phyloP scores from a whole-genome alignment of 1,139 yeast genomes.

The Debaryomycetaceae sp. region DNA sequence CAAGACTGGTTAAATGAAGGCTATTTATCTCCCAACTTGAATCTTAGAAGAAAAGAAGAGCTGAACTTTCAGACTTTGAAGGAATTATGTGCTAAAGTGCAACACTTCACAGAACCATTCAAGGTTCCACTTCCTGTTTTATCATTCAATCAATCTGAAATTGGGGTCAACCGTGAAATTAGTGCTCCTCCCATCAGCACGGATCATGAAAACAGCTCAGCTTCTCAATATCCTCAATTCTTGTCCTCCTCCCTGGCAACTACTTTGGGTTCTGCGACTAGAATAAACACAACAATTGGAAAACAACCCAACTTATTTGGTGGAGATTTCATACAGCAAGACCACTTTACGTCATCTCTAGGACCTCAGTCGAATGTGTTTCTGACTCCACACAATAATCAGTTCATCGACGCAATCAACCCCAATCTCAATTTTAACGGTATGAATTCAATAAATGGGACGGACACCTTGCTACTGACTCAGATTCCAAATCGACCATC shows the following conservation, averaged over 20 bases:
- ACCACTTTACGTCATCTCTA: constrained; percentile 20
- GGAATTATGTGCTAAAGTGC: constrained; percentile 44
- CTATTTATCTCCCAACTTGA: constrained; percentile 55
- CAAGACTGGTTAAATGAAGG: constrained; percentile 71
- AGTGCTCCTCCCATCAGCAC: neutral
- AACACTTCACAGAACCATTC: constrained; percentile 59
- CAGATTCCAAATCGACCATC: constrained; percentile 30
- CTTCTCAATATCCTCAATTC: constrained; percentile 15
- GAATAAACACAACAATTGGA: constrained; percentile 16
- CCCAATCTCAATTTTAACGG: constrained; percentile 13
- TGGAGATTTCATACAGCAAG: constrained; percentile 22
- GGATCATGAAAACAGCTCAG: constrained; percentile 5
- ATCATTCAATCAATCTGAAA: neutral
- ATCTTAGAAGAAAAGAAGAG: constrained; percentile 55
- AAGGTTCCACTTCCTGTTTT: constrained; percentile 49
- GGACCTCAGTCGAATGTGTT: constrained; percentile 8
- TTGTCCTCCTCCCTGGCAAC: constrained; percentile 18
- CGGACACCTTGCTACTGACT: constrained; percentile 34
- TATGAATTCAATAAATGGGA: constrained; percentile 13
- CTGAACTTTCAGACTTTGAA: constrained; percentile 36
- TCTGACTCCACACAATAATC: constrained; percentile 6
- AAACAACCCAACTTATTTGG: constrained; percentile 24
- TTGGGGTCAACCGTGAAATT: neutral
- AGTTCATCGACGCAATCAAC: constrained; percentile 24
- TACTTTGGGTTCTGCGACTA: constrained; percentile 24